Conservation (phyloP, 2,329 filamentous ascomycete species). For the Botrytis elliptica region DNA sequence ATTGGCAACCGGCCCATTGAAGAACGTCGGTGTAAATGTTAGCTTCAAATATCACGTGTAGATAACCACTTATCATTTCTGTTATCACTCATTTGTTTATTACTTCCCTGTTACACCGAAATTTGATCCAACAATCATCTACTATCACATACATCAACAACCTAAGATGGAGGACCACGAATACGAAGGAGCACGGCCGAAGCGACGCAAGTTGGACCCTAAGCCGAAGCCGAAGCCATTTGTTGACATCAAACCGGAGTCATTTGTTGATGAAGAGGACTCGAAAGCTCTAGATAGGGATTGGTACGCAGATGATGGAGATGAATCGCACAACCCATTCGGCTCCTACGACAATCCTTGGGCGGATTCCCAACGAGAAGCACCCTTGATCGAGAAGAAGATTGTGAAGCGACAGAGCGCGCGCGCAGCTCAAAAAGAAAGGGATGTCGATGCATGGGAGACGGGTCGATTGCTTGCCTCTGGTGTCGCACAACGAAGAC, state of each 20-base stretch:
- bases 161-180: slow-evolving; percentile 41
- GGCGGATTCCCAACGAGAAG: slow-evolving; percentile 71
- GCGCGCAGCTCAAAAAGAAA: slow-evolving; percentile 79
- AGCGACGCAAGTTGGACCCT: slow-evolving; percentile 64
- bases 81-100: not conserved
- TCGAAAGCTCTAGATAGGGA: slow-evolving; percentile 78
- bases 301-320: slow-evolving; percentile 89
- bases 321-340: slow-evolving; percentile 91
- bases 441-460: slow-evolving; percentile 97
- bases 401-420: slow-evolving; percentile 69
- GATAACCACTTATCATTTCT: not conserved
- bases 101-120: not conserved
- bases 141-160: not conserved
- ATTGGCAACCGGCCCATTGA: not conserved
- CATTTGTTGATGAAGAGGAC: slow-evolving; percentile 64
- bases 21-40: not conserved
- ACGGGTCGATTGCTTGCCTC: slow-evolving; percentile 98
- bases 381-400: slow-evolving; percentile 76
- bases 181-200: slow-evolving; percentile 51
- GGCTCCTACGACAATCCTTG: slow-evolving; percentile 70
- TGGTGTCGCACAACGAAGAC: slow-evolving; percentile 85
- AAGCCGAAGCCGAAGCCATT: slow-evolving; percentile 49
- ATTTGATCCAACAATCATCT: not conserved
- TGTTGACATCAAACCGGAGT: slow-evolving; percentile 56
- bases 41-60: not conserved